Evolutionary conservation across 805 yeast genomes (phyloP), one percentile per base, ranked within the genome.

Genomic region (Teunomyces lycoperdinae): DNA sequence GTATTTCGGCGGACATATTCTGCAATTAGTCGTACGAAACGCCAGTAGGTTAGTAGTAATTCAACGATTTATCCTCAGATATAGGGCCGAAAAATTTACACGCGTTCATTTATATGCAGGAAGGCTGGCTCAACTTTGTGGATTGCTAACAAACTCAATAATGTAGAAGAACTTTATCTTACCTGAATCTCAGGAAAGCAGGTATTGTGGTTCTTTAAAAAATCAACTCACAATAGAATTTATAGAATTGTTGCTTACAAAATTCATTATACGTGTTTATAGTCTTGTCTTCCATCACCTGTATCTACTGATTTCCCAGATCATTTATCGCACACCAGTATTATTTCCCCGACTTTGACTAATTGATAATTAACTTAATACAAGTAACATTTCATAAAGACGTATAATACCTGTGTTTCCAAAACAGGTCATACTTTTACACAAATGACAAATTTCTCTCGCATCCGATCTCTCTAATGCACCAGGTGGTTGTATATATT

Each of bases 1-100:
- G 73, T 41, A 62, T 67, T 50, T 57, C 66, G 44, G 48, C 50
- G 39, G 70, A 58, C 71, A 67, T 67, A 33, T 24, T 38, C 17
- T 20, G 27, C 26, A 24, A 9, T 26, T 38, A 20, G 41, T 34
- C 20, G 46, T 17, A 35, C 41, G 30, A 38, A 38, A 24, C 4
- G 14, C 30, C 41, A 38, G 30, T 13, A 26, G 16, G 7, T 24
- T 20, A 20, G 7, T 38, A 38, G 34, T 38, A 38, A 13, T 26
- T 38, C 17, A 38, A 38, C 41, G 30, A 38, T 38, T 38, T 26
- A 26, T 38, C 41, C 41, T 38, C 41, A 38, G 28, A 26, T 24
- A 38, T 20, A 20, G 41, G n/a, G 17, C 41, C 41, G 30, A 38
- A 38, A 38, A 38, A 38, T 35, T 35, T 35, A 35, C 39, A 35